Percentiles rank a stretch among this genome's conserved stretches.
These are phyloP conservation scores for Cucurbita moschata DNA, from an alignment of 306 rosid genomes.

Conservation along the genomic window DNA sequence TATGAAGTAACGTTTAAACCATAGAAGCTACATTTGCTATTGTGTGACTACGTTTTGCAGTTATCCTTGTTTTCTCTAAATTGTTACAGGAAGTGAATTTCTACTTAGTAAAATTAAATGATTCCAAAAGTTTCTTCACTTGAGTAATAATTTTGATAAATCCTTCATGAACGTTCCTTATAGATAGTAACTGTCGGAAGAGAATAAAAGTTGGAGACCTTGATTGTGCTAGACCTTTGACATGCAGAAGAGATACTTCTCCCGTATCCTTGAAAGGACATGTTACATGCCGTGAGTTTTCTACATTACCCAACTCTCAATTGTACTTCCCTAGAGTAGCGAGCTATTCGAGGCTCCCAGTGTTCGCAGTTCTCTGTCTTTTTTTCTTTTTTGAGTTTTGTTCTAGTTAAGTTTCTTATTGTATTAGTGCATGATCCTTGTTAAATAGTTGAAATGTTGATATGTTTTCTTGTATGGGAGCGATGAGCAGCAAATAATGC, in stretches of 20 bases:
- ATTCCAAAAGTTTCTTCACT: background rate
- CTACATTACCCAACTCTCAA: background rate
- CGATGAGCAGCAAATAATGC: conserved; percentile 26
- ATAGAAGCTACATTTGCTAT: background rate
- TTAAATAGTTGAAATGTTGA: background rate
- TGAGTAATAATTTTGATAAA: background rate
- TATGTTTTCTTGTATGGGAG: conserved; percentile 8
- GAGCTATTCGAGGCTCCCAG: background rate
- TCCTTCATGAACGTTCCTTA: background rate
- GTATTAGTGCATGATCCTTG: background rate
- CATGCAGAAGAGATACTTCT: conserved; percentile 7
- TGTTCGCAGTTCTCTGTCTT: background rate
- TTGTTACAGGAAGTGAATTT: background rate
- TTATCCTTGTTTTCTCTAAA: background rate
- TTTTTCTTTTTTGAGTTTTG: background rate
- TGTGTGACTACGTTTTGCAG: background rate
- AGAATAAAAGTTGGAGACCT: conserved; percentile 9
- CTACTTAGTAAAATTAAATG: background rate
- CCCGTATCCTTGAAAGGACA: conserved; percentile 5
- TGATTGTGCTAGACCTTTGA: conserved; percentile 13
- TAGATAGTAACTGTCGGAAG: conserved; percentile 18
- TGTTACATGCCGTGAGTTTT: conserved; percentile 10
- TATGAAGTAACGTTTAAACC: background rate
- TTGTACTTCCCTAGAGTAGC: background rate
- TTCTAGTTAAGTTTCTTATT: background rate